Evolutionary conservation across 139 green algal species (phyloP), one percentile per base, ranked within the genome.

Genomic region (Yamagishiella unicocca): DNA sequence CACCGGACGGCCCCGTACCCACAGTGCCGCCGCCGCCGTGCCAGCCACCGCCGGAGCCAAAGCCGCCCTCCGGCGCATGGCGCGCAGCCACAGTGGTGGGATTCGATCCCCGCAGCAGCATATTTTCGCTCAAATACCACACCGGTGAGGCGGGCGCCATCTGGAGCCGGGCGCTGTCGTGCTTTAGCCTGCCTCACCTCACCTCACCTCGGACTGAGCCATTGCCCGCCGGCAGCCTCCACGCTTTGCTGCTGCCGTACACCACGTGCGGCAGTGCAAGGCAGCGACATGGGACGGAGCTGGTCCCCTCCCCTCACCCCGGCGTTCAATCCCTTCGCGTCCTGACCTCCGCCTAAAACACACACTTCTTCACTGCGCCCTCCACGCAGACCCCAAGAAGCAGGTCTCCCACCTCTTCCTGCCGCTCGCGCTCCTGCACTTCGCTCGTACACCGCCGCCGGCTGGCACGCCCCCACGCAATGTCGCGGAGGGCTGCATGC

Each of bases 71-170:
- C 5, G 76, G 76, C 25, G 76, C 76, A 14, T 83, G 76, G 76
- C 53, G 54, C 0, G 22, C 76, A 2, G 76, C 76, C 8, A 83
- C 76, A 6, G 37, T 83, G 1, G 50, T 83, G 5, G 76, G 76
- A 35, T 71, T 72, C 35, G 55, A 83, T 27, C 46, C 53, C 14
- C 31, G 31, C 54, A 83, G 35, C 3, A 22, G 76, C 33, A 22
- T 71, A 6, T 71, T 55, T 54, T 72, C 76, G 2, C 76, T 83
- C 76, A 83, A 83, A 24, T 83, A 83, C 54, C 76, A 83, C 38
- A 8, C 53, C 29, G 74, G 74, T 82, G 46, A 17, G 74, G 24
- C n/a, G n/a, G n/a, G n/a, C n/a, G n/a, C 50, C 50, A 61, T n/a
- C n/a, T n/a, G n/a, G n/a, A n/a, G n/a, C n/a, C n/a, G n/a, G n/a